Evolutionary conservation across 805 yeast genomes (phyloP), one percentile per base, ranked within the genome.

Genomic region (Debaryomyces hansenii): DNA sequence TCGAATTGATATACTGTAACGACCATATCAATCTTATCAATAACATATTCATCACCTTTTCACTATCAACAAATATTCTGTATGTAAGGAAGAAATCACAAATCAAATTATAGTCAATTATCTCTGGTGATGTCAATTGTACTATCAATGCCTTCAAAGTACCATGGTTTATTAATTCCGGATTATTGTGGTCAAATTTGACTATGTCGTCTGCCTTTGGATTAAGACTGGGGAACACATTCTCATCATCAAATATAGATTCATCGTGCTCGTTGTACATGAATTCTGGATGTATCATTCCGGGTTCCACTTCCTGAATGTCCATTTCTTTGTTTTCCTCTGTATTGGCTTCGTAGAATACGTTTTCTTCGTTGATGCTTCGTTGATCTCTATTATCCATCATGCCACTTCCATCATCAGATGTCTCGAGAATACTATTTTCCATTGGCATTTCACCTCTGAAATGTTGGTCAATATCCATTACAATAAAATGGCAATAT

Each of bases 81-180:
- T 81, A 91, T 1, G 96, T 84, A 42, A 92, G 75, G 62, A 92
- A 88, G 63, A 94, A 90, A 67, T 94, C 97, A 40, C 91, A 80
- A 45, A 91, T 69, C 34, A 86, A 75, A 50, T 82, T 80, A 63
- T 92, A 92, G 63, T 90, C 91, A 14, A 92, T 78, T 5, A 81
- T 67, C 47, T 82, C 79, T 4, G 94, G 91, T 9, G 88, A 80
- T 1, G 96, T 85, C 27, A 85, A 61, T 54, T 83, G 82, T 7
- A 80, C 81, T 8, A 84, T 64, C 15, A 84, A 63, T 4, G 84
- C 77, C 47, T 58, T 61, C n/a, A 72, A 45, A 1, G 75, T 70
- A 29, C 70, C 75, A 43, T 60, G 65, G 51, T 63, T 68, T 37
- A 72, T 58, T 34, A 64, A 46, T 6, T 67, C 70, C 1, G 66